These are phyloP conservation scores for Citrus glauca DNA, from an alignment of 345 rosid genomes.

Conservation along the genomic window DNA sequence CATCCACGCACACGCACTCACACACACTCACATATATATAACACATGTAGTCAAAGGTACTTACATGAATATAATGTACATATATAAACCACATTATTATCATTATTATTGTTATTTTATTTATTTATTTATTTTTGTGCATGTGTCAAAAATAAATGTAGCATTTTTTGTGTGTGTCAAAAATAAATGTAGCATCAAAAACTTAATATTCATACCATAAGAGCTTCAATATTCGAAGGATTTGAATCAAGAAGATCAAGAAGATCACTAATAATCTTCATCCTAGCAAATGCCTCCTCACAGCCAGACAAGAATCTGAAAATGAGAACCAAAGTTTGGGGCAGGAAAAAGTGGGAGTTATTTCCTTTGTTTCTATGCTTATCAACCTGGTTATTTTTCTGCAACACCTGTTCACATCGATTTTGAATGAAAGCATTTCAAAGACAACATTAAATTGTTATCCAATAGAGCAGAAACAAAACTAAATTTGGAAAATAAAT, in stretches of 20 bases:
- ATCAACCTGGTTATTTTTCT: conserved; percentile 61
- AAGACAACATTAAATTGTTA: neutral
- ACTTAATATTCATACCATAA: conserved; percentile 56
- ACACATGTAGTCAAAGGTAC: neutral
- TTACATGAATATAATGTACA: neutral
- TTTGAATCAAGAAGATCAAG: conserved; percentile 85
- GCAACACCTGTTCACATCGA: conserved; percentile 59
- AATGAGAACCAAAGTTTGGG: conserved; percentile 70
- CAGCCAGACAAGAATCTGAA: conserved; percentile 73
- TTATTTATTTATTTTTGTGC: too few species aligned
- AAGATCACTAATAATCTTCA: conserved; percentile 67
- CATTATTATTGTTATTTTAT: too few species aligned
- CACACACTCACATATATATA: neutral
- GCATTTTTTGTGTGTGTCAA: neutral
- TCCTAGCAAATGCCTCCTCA: conserved; percentile 58
- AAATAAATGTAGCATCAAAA: neutral
- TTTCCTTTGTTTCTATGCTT: conserved; percentile 60
- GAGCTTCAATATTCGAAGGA: conserved; percentile 82
- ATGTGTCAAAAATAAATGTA: too few species aligned
- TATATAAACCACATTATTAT: neutral
- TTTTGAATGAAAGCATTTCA: conserved; percentile 9
- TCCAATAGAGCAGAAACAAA: neutral
- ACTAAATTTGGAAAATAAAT: neutral
- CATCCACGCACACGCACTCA: neutral
- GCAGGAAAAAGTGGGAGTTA: conserved; percentile 71